Evolutionary conservation across 148 eudicot species (phyloP), one percentile per base, ranked within the genome.

Genomic region (Simmondsia chinensis): DNA sequence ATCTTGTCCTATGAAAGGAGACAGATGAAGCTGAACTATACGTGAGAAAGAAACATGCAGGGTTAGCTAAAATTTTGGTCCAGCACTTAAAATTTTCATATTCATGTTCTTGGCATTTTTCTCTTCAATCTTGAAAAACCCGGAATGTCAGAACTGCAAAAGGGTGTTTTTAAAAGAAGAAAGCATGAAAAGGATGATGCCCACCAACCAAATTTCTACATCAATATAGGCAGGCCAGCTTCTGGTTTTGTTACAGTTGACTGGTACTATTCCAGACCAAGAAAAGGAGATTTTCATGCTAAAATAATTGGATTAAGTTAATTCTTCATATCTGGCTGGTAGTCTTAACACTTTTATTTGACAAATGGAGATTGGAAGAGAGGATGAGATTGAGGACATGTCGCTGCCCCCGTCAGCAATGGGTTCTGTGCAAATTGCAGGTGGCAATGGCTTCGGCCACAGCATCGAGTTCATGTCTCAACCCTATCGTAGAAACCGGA

Each of bases 401-500:
- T 54, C 86, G 11, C 24, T 40, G n/a, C 55, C 76, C 11, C 73
- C 70, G 33, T 64, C 78, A 19, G 58, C 72, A 40, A 45, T 75
- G 62, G 76, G 74, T 1, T 66, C 85, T 3, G 65, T 83, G 77
- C 83, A 83, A 23, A 69, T 72, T 47, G 61, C 81, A 48, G 76
- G 76, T 9, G 73, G 75, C 46, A 81, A 66, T 55, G 79, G 94
- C 9, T 85, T 85, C 71, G 83, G 86, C 35, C 94, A 76, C 50
- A 77, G 60, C 58, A 50, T 82, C 10, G 95, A 85, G 40, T 72
- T 85, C 65, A 70, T 82, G 75, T 68, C 95, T 14, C 86, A 79
- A 56, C 64, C 80, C 25, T 84, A 76, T 50, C 47, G 66, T 7
- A 71, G 74, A 44, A 81, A 76, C 27, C 59, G 71, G 48, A 78